Evolutionary conservation across 1,139 yeast species (phyloP).

Genomic region (Scheffersomyces quercinus): DNA sequence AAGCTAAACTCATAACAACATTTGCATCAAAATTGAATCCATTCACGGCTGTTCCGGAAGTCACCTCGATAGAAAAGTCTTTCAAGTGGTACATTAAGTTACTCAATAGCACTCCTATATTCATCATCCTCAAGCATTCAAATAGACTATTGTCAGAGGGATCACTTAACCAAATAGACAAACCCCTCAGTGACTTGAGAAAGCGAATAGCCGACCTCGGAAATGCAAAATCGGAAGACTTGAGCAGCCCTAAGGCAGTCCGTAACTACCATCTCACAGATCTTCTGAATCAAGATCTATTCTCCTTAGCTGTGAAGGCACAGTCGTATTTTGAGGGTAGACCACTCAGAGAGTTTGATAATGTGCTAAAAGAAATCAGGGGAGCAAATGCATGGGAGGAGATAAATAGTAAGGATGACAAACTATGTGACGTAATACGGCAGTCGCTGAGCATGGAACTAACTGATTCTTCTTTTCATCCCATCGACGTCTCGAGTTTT

Average conservation of each 20-base stretch:
- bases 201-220: constrained; percentile 8
- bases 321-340: constrained; percentile 4
- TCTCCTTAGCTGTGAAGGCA: constrained; percentile 26
- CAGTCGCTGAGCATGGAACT: background rate
- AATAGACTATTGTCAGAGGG: constrained; percentile 30
- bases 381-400: background rate
- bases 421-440: background rate
- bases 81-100: constrained; percentile 32
- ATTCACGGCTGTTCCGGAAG: constrained; percentile 13
- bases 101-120: constrained; percentile 32
- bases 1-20: constrained; percentile 21
- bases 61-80: constrained; percentile 15
- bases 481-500: background rate
- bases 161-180: constrained; percentile 27
- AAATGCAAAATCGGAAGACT: background rate
- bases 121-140: constrained; percentile 30
- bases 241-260: constrained; percentile 4
- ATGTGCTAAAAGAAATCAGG: background rate
- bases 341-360: background rate
- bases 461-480: background rate
- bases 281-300: constrained; percentile 28
- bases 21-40: constrained; percentile 27
- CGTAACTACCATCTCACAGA: constrained; percentile 34
- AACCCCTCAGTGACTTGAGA: constrained; percentile 19
- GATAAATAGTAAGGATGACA: constrained; percentile 1